These are phyloP conservation scores for Triticum dicoccoides DNA, from an alignment of 176 grass and related monocot species.

Conservation along the genomic window DNA sequence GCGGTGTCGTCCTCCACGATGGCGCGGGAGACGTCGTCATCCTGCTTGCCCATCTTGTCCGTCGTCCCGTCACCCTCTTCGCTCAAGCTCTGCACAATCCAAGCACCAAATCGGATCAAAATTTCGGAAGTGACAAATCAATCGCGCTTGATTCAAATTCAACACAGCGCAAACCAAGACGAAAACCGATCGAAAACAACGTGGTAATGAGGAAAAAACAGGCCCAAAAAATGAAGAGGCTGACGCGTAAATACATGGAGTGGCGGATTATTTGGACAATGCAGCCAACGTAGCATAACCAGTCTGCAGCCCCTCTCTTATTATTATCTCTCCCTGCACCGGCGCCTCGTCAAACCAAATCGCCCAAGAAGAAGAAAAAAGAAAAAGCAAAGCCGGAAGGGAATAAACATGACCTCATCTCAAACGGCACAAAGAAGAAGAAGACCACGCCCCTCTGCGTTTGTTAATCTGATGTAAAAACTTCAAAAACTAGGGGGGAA, in stretches of 20 bases:
- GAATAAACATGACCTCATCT: neutral
- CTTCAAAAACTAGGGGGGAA: neutral
- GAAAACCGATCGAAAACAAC: neutral
- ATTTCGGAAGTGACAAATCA: neutral
- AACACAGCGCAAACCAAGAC: neutral
- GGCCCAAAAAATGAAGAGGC: too few relatives aligned
- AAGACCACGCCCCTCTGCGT: neutral
- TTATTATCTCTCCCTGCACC: neutral
- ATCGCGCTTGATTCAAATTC: too few relatives aligned
- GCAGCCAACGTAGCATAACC: neutral
- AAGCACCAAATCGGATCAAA: neutral
- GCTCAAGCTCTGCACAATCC: conserved; percentile 20
- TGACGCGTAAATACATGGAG: neutral
- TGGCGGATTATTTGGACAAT: neutral
- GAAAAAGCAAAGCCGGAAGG: neutral
- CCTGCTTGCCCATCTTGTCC: neutral
- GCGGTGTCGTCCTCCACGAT: conserved; percentile 42
- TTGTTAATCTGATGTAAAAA: neutral
- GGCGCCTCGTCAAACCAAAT: conserved; percentile 9
- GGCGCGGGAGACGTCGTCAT: conserved; percentile 25
- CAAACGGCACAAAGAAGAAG: neutral
- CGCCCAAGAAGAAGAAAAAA: neutral
- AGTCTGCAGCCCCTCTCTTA: too few relatives aligned
- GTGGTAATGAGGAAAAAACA: too few relatives aligned
- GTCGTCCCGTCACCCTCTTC: neutral